These are phyloP conservation scores for Cladosporium colombiae DNA, from an alignment of 2,329 filamentous ascomycete genomes.

Conservation along the genomic window DNA sequence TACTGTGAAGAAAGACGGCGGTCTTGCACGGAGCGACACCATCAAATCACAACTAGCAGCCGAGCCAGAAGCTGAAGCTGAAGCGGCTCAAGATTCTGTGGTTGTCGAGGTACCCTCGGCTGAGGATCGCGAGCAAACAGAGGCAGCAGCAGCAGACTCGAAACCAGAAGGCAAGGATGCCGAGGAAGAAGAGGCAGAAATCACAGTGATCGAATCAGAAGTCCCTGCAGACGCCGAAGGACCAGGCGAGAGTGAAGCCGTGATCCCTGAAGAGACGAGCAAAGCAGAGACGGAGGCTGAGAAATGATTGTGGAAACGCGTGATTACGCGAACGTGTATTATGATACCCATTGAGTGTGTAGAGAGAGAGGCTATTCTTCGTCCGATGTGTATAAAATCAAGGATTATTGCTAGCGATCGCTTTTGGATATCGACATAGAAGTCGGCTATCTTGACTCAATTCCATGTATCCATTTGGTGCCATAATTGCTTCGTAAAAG, in stretches of 20 bases:
- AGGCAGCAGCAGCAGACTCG: constrained; percentile 15
- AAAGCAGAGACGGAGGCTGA: constrained; percentile 10
- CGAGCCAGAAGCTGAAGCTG: constrained; percentile 25
- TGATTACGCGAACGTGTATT: constrained; percentile 6
- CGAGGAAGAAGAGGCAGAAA: constrained; percentile 22
- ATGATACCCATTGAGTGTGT: constrained; percentile 18
- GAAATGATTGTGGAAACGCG: not conserved
- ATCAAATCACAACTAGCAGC: constrained; percentile 26
- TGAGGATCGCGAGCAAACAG: constrained; percentile 52
- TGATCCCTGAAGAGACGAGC: constrained; percentile 3
- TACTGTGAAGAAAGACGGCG: constrained; percentile 25
- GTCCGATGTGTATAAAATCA: not conserved
- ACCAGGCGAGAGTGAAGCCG: constrained; percentile 8
- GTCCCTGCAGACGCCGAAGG: constrained; percentile 22
- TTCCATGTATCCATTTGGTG: too few relatives aligned
- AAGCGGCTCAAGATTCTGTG: constrained; percentile 29
- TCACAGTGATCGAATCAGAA: constrained; percentile 25
- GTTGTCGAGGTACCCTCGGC: constrained; percentile 28
- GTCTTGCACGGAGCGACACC: constrained; percentile 24
- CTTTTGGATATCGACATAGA: too few relatives aligned
- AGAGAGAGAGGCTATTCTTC: not conserved
- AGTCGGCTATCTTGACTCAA: too few relatives aligned
- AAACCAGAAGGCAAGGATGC: constrained; percentile 21
- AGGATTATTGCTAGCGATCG: not conserved
- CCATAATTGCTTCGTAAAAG: too few relatives aligned